Conservation (phyloP, 257 asterid species). For the Plantago elongata region DNA sequence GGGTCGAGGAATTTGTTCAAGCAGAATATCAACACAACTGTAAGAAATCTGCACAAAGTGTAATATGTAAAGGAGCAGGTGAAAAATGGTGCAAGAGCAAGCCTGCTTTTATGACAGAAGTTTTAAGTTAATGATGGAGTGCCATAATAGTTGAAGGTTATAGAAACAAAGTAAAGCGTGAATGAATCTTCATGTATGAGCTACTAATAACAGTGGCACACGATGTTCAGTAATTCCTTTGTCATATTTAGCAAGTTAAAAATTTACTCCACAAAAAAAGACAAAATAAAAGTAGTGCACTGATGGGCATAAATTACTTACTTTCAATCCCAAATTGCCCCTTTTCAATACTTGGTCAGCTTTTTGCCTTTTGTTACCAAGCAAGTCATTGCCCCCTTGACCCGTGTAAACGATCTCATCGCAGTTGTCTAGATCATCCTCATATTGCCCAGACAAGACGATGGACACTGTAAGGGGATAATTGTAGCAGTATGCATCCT, state of each 20-base stretch:
- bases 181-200: background rate
- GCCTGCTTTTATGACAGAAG: background rate
- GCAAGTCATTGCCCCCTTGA: constrained; percentile 84
- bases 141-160: background rate
- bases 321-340: constrained; percentile 87
- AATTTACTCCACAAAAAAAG: background rate
- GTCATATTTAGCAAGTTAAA: constrained; percentile 5
- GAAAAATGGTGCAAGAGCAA: too few relatives aligned
- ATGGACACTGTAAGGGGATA: constrained; percentile 68
- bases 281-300: background rate
- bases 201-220: background rate
- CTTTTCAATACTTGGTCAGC: constrained; percentile 57
- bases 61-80: too few relatives aligned
- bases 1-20: too few relatives aligned
- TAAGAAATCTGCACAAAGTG: too few relatives aligned
- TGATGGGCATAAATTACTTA: constrained; percentile 15
- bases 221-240: background rate
- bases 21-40: too few relatives aligned
- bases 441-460: constrained; percentile 88
- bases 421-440: constrained; percentile 74
- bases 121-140: background rate
- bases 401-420: constrained; percentile 85
- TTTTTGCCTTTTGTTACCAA: constrained; percentile 65
- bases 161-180: background rate
- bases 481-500: constrained; percentile 13